Evolutionary conservation across 768 basidiomycete genomes (phyloP), one percentile per base, ranked within the genome.

Genomic region (Serendipita indica): DNA sequence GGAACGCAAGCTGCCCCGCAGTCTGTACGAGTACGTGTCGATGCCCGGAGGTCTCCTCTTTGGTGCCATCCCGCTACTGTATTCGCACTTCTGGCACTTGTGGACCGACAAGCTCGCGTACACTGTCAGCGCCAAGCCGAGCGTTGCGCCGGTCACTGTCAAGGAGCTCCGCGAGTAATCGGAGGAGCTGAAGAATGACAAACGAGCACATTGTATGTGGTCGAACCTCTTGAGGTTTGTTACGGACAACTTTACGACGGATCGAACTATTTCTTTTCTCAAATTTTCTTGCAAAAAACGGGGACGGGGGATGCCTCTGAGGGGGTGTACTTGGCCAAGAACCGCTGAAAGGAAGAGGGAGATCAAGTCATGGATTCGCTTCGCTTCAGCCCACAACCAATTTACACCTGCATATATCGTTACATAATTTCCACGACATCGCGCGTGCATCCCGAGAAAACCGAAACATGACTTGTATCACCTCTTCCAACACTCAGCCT

Each of bases 11-110:
- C 35, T 57, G 20, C 58, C 60, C 46, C 16, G 2, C 13, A 39
- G 41, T 52, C 33, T 43, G 25, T 49, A 39, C 58, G 61, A 61
- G 52, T 66, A 64, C 64, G 54, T 64, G 32, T 62, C 62, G n/a
- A 57, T 67, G 39, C 67, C 67, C 37, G 61, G 62, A 22, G 63
- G 63, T 58, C 62, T 66, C 46, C 39, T 64, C 27, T 66, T 65
- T 57, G 67, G 65, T n/a, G 62, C 64, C 56, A 60, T 66, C 45
- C 65, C 67, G 37, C 58, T 66, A 34, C 54, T 66, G 35, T 64
- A 66, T 56, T 64, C 65, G 4, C 67, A 67, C 33, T 63, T 66
- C 60, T 62, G 65, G 58, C 67, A 67, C 56, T 59, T 67, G 52
- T 66, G 65, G 59, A 67, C 65, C 7, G 62, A 67, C 57, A 62